Percentiles rank a stretch among this genome's conserved stretches.
Evolutionary conservation across 177 flowering plant species (phyloP).

Genomic region (Telopea speciosissima): DNA sequence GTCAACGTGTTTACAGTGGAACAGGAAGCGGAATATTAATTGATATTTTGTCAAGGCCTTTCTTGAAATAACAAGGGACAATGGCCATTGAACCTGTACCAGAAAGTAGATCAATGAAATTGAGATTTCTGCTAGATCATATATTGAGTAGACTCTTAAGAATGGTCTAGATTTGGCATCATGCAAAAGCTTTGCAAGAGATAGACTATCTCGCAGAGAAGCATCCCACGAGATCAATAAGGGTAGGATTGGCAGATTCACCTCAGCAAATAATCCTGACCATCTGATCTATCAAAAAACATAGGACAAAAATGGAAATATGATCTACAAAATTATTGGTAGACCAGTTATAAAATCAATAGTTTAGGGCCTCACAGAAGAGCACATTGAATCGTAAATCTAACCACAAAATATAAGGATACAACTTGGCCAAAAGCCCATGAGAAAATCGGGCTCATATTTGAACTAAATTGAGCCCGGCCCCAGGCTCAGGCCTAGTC

Average conservation of each 20-base stretch:
- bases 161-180: background rate
- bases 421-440: too few species aligned
- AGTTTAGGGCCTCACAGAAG: too few species aligned
- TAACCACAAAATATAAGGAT: too few species aligned
- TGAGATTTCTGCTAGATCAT: background rate
- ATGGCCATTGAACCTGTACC: conserved; percentile 86
- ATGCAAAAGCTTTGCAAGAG: background rate
- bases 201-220: background rate
- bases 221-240: background rate
- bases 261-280: background rate
- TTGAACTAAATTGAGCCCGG: too few species aligned
- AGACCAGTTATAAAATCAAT: too few species aligned
- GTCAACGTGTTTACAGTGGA: conserved; percentile 91
- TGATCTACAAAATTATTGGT: background rate
- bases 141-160: background rate
- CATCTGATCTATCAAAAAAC: background rate
- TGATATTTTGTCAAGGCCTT: conserved; percentile 84
- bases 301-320: background rate
- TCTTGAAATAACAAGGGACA: conserved; percentile 89
- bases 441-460: too few species aligned
- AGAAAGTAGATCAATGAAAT: background rate
- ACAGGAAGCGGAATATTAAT: conserved; percentile 80
- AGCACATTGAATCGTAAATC: too few species aligned
- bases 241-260: background rate
- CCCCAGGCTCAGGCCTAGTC: too few species aligned